These are phyloP conservation scores for Trichosporon coremiiforme DNA, from an alignment of 1,284 basidiomycete species.

Conservation along the genomic window DNA sequence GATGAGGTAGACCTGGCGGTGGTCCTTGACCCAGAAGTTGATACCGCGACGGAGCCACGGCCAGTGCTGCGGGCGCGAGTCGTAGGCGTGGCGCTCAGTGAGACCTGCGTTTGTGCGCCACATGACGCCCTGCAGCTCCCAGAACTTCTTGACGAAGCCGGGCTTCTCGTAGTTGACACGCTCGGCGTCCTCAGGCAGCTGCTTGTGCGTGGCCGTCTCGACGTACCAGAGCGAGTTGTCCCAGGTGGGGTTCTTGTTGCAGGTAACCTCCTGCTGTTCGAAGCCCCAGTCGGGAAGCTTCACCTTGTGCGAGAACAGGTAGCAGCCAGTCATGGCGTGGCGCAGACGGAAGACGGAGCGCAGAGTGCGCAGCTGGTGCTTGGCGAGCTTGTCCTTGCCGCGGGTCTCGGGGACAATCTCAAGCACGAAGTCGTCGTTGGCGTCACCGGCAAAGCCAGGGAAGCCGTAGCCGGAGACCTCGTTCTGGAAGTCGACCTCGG, in stretches of 20 bases:
- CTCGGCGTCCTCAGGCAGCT: slow-evolving; percentile 66
- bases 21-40: slow-evolving; percentile 98
- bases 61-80: slow-evolving; percentile 89
- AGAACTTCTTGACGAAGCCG: slow-evolving; percentile 85
- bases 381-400: slow-evolving; percentile 66
- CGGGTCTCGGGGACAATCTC: slow-evolving; percentile 69
- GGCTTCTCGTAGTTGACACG: slow-evolving; percentile 88
- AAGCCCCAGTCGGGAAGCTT: slow-evolving; percentile 97
- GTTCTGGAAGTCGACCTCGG: slow-evolving; percentile 98
- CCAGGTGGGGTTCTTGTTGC: slow-evolving; percentile 91
- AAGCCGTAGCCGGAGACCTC: slow-evolving; percentile 96
- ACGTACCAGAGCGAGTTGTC: slow-evolving; percentile 93
- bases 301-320: slow-evolving; percentile 96
- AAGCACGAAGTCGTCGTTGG: slow-evolving; percentile 93
- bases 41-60: slow-evolving; percentile 88
- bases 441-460: slow-evolving; percentile 64
- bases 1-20: slow-evolving; percentile 90
- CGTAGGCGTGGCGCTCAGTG: slow-evolving; percentile 91
- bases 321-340: slow-evolving; percentile 88
- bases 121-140: slow-evolving; percentile 92
- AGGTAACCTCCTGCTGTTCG: slow-evolving; percentile 96
- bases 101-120: slow-evolving; percentile 96
- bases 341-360: slow-evolving; percentile 80
- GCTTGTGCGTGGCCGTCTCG: slow-evolving; percentile 79
- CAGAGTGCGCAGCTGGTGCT: slow-evolving; percentile 74